These are phyloP conservation scores for Irpex sp. DNA, from an alignment of 1,284 basidiomycete genomes.

Conservation along the genomic window DNA sequence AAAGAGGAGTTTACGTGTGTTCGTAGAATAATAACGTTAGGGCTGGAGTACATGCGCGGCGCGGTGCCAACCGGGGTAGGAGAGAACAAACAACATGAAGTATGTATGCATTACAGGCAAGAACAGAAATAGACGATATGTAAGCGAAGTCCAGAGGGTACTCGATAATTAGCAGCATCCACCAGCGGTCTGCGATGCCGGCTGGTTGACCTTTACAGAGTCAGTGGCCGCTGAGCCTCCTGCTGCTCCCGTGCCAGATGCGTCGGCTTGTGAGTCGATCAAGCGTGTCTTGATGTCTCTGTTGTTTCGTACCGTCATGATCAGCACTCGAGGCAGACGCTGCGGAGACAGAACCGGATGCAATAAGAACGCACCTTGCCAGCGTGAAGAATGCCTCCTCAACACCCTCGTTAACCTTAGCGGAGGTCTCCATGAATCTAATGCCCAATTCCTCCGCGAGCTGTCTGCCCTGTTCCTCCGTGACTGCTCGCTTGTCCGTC, in stretches of 20 bases:
- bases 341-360: not conserved
- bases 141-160: conserved; percentile 10
- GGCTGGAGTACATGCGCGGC: conserved; percentile 10
- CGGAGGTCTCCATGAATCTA: conserved; percentile 97
- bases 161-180: conserved; percentile 55
- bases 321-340: not conserved
- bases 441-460: conserved; percentile 89
- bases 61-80: not conserved
- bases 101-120: conserved; percentile 8
- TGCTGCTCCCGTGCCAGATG: conserved; percentile 40
- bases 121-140: conserved; percentile 2
- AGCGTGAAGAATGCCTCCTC: conserved; percentile 99
- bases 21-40: conserved; percentile 19
- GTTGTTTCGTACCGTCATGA: conserved; percentile 5
- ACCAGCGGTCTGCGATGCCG: conserved; percentile 36
- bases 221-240: conserved; percentile 48
- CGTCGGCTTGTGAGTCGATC: conserved; percentile 90
- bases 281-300: conserved; percentile 97
- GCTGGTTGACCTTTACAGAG: conserved; percentile 66
- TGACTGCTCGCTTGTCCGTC: conserved; percentile 94
- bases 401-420: conserved; percentile 96
- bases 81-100: not conserved
- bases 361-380: conserved; percentile 66
- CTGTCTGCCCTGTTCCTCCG: conserved; percentile 79
- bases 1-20: conserved; percentile 12